Percentiles rank a stretch among this genome's conserved stretches.
Conservation (phyloP, 441 rosid genomes). For the Euphorbia celastroides region DNA sequence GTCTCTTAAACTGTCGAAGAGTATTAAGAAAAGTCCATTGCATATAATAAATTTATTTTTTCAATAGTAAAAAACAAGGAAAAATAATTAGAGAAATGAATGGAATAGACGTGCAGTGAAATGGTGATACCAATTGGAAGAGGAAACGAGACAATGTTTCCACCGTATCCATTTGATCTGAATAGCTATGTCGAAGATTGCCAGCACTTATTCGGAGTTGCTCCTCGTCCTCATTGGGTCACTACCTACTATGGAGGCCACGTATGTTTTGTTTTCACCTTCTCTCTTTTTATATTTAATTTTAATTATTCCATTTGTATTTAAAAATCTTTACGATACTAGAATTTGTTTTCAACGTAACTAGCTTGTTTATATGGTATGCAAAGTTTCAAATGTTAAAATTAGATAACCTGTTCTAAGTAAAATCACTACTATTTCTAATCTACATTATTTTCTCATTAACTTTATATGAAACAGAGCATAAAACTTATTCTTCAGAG, state of each 20-base stretch:
- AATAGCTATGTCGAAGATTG: slow-evolving; percentile 26
- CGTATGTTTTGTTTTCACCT: slow-evolving; percentile 17
- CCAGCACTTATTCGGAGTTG: slow-evolving; percentile 39
- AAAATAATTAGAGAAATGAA: not conserved
- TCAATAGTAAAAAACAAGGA: too few species aligned
- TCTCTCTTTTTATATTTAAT: not conserved
- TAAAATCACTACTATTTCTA: too few species aligned
- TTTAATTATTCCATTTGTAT: too few species aligned
- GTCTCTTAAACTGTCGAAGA: too few species aligned
- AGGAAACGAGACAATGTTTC: slow-evolving; percentile 52
- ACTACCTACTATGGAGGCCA: slow-evolving; percentile 69
- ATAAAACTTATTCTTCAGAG: slow-evolving; percentile 46
- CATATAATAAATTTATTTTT: too few species aligned
- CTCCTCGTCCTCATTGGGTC: slow-evolving; percentile 71
- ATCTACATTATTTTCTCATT: not conserved
- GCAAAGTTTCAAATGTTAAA: too few species aligned
- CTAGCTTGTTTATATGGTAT: too few species aligned
- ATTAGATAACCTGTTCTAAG: too few species aligned
- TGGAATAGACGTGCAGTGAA: slow-evolving; percentile 44
- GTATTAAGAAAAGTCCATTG: too few species aligned
- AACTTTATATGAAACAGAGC: slow-evolving; percentile 30
- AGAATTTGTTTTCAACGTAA: too few species aligned
- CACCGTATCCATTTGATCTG: slow-evolving; percentile 40
- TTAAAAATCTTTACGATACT: too few species aligned
- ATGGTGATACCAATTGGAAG: slow-evolving; percentile 57